Conservation (phyloP, 176 grass and related monocot genomes). For the Carex myosuroides region DNA sequence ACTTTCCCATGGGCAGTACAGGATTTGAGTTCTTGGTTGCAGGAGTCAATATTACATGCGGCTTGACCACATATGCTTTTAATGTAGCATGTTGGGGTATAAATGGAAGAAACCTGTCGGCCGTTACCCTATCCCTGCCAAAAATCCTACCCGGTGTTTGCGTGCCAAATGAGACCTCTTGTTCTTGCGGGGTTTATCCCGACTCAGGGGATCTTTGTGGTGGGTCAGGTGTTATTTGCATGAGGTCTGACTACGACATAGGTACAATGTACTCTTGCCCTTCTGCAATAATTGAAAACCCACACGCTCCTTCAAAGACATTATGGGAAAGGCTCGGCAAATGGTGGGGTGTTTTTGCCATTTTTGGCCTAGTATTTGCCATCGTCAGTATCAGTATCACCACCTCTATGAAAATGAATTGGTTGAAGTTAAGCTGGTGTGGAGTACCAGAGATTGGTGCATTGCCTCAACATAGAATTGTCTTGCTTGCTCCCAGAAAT, state of each 20-base stretch:
- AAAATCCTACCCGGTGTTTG: constrained; percentile 47
- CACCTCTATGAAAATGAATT: too few species aligned
- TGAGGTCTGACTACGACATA: neutral
- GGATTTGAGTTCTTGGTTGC: constrained; percentile 51
- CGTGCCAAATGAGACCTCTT: neutral
- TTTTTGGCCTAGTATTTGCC: constrained; percentile 41
- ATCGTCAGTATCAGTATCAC: neutral
- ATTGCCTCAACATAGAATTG: neutral
- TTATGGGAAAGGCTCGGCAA: neutral
- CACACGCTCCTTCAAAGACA: neutral
- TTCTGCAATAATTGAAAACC: neutral
- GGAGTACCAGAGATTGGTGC: neutral
- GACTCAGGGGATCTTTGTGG: constrained; percentile 28
- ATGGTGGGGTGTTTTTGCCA: constrained; percentile 42
- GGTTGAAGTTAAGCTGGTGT: neutral
- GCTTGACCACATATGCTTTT: constrained; percentile 28
- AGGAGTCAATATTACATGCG: constrained; percentile 59
- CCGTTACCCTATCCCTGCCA: constrained; percentile 13
- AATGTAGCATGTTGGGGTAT: constrained; percentile 45
- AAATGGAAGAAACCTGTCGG: neutral
- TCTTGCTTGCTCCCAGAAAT: neutral
- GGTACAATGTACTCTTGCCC: neutral
- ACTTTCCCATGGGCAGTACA: constrained; percentile 20
- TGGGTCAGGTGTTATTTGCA: constrained; percentile 35
- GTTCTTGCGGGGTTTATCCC: constrained; percentile 18